Percentiles rank a stretch among this genome's conserved stretches.
Evolutionary conservation across 2,329 filamentous ascomycete species (phyloP).

Genomic region (Sphaerulina populicola): DNA sequence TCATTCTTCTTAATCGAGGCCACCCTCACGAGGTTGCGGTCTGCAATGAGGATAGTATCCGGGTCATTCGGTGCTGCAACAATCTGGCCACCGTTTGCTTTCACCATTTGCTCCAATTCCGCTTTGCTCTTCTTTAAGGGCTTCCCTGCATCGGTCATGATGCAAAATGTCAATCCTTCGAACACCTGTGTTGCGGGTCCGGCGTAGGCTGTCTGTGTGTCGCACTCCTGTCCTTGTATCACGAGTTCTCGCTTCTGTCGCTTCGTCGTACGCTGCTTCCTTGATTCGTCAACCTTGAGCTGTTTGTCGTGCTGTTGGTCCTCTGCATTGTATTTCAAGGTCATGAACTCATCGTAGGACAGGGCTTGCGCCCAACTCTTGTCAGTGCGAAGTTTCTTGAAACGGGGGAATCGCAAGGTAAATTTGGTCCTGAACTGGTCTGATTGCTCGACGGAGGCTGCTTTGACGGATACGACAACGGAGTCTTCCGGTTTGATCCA

Average conservation of each 20-base stretch:
- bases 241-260: constrained; percentile 59
- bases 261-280: constrained; percentile 54
- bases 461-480: constrained; percentile 80
- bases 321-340: constrained; percentile 60
- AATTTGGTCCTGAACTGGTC: constrained; percentile 68
- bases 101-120: constrained; percentile 72
- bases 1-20: constrained; percentile 70
- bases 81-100: constrained; percentile 70
- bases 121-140: constrained; percentile 67
- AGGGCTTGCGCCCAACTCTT: constrained; percentile 75
- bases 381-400: constrained; percentile 72
- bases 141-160: constrained; percentile 65
- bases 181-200: constrained; percentile 60
- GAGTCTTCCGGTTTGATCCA: constrained; percentile 91
- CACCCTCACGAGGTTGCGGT: constrained; percentile 71
- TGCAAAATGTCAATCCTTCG: constrained; percentile 64
- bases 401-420: constrained; percentile 85
- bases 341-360: constrained; percentile 66
- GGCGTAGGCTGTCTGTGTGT: constrained; percentile 45
- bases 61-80: constrained; percentile 62
- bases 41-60: constrained; percentile 65
- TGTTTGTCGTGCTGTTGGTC: constrained; percentile 63
- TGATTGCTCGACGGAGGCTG: constrained; percentile 64
- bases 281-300: constrained; percentile 60
- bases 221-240: constrained; percentile 61